These are phyloP conservation scores for Streptanthus diversifolius DNA, from an alignment of 345 rosid genomes.

Conservation along the genomic window DNA sequence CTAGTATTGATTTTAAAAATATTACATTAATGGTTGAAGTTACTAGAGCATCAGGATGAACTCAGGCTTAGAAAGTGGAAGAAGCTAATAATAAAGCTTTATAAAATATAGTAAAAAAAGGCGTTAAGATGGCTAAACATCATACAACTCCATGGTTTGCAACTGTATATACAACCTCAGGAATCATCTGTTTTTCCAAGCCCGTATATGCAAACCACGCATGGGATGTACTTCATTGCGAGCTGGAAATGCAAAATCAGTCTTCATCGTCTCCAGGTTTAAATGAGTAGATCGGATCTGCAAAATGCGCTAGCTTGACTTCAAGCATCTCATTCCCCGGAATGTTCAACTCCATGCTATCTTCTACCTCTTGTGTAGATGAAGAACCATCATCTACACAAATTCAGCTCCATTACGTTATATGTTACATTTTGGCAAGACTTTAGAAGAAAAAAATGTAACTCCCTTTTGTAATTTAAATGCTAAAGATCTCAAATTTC, in stretches of 20 bases:
- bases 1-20: neutral
- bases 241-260: neutral
- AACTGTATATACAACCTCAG: constrained; percentile 21
- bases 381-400: constrained; percentile 5
- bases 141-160: neutral
- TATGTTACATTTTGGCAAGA: neutral
- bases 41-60: neutral
- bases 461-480: neutral
- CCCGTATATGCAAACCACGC: neutral
- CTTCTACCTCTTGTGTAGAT: constrained; percentile 19
- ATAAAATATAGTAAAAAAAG: constrained; percentile 2
- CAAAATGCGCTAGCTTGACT: constrained; percentile 27
- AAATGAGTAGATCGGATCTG: constrained; percentile 16
- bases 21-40: neutral
- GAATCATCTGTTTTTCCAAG: neutral
- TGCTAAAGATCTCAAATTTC: neutral
- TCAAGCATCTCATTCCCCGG: constrained; percentile 30
- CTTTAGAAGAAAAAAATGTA: neutral
- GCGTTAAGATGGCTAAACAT: constrained; percentile 11
- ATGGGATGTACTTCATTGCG: neutral
- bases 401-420: neutral
- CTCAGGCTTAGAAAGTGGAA: constrained; percentile 7
- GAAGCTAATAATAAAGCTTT: neutral
- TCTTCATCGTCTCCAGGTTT: constrained; percentile 24
- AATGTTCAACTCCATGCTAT: constrained; percentile 9